Percentiles rank a stretch among this genome's conserved stretches.
Evolutionary conservation across 768 basidiomycete genomes (phyloP).

Genomic region (Lactarius trivialis): DNA sequence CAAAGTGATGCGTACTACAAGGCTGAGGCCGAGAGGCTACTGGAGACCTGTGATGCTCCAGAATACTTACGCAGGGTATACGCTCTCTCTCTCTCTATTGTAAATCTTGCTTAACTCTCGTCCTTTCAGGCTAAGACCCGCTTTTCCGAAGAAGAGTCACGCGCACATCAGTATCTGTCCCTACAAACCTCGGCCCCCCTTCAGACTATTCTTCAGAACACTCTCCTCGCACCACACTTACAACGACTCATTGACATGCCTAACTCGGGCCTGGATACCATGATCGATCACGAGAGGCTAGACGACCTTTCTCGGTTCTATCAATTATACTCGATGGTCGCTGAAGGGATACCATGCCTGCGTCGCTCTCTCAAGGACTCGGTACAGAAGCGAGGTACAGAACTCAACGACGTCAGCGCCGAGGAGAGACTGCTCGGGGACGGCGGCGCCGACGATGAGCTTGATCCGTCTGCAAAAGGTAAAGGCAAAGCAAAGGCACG

Average conservation of each 20-base stretch:
- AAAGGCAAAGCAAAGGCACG: conserved; percentile 49
- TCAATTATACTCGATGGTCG: conserved; percentile 62
- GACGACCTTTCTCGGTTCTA: conserved; percentile 77
- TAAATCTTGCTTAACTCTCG: conserved; percentile 11
- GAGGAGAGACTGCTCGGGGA: conserved; percentile 32
- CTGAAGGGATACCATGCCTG: conserved; percentile 57
- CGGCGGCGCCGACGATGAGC: conserved; percentile 32
- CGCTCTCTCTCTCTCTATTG: conserved; percentile 17
- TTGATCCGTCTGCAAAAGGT: conserved; percentile 34
- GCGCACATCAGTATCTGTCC: conserved; percentile 82
- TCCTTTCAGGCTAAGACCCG: conserved; percentile 65
- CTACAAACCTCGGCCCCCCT: conserved; percentile 64
- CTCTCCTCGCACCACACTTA: conserved; percentile 75
- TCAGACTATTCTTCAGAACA: conserved; percentile 65
- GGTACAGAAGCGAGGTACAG: conserved; percentile 64
- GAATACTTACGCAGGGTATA: conserved; percentile 76
- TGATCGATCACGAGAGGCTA: conserved; percentile 77
- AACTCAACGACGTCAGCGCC: conserved; percentile 59
- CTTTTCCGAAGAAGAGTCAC: conserved; percentile 74
- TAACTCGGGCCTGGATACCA: conserved; percentile 76
- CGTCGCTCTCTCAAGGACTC: conserved; percentile 65
- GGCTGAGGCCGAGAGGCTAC: conserved; percentile 60
- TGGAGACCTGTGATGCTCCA: conserved; percentile 71
- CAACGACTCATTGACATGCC: conserved; percentile 67
- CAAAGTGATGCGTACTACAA: conserved; percentile 78